Evolutionary conservation across 768 basidiomycete genomes (phyloP), one percentile per base, ranked within the genome.

Genomic region (Lentinula aciculospora): DNA sequence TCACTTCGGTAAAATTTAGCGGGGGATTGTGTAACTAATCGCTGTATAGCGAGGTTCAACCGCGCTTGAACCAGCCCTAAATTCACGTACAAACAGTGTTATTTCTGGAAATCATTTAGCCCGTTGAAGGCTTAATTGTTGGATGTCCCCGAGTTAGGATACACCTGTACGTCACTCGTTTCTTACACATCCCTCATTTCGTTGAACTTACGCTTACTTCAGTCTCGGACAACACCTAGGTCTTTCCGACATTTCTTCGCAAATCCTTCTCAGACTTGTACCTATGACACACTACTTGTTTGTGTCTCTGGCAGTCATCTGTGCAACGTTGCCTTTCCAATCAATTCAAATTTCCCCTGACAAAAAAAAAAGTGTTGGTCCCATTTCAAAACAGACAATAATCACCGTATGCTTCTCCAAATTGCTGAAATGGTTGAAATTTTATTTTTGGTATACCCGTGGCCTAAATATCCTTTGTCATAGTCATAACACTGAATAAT

Each of bases 1-100:
- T 44, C 42, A 44, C 32, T 50, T 34, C 49, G 49, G 49, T n/a
- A n/a, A 50, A 21, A 31, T 34, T 50, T 50, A 12, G 49, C 49
- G 49, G 49, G 29, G n/a, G n/a, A n/a, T n/a, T n/a, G 34, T 31
- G 49, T 21, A 36, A 50, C 17, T n/a, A 10, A 12, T 21, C n/a
- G 17, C n/a, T n/a, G n/a, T 8, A 32, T 23, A 6, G 49, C 49
- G 49, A 50, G 29, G 19, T 50, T 50, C 23, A 50, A 31, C 49
- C 49, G 49, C 15, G 34, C 19, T 31, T 50, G 9, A 32, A 44
- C 9, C 21, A 44, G 42, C n/a, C 12, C 21, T 23, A n/a, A 25
- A 7, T 6, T 39, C 15, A 13, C 17, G 1, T 6, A 15, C 17
- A 28, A 8, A 31, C 6, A 34, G 19, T 32, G n/a, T 29, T 21